Evolutionary conservation across 768 basidiomycete genomes (phyloP).

Genomic region (Tephrocybe sp.): DNA sequence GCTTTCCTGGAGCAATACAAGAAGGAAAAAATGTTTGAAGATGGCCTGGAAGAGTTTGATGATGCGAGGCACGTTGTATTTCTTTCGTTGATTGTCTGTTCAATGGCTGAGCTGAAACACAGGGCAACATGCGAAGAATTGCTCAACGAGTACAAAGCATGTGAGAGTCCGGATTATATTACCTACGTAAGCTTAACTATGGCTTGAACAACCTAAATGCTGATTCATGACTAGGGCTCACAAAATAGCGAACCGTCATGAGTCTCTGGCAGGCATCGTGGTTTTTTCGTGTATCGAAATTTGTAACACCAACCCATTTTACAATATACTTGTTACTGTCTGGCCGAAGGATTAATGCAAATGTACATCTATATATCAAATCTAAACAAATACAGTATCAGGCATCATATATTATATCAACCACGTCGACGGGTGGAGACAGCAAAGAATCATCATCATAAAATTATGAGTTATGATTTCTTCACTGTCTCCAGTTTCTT

Average conservation of each 20-base stretch:
- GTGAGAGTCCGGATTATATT: slow-evolving; percentile 94
- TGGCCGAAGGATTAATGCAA: background rate
- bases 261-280: slow-evolving; percentile 1
- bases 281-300: background rate
- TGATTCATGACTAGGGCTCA: slow-evolving; percentile 20
- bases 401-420: slow-evolving; percentile 18
- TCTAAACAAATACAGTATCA: slow-evolving; percentile 24
- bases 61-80: slow-evolving; percentile 73
- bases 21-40: slow-evolving; percentile 93
- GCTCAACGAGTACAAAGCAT: slow-evolving; percentile 92
- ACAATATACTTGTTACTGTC: background rate
- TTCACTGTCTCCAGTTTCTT: slow-evolving; percentile 80
- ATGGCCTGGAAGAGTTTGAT: slow-evolving; percentile 93
- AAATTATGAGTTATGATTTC: slow-evolving; percentile 60
- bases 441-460: slow-evolving; percentile 30
- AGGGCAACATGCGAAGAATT: slow-evolving; percentile 87
- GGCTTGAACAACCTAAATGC: background rate
- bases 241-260: slow-evolving; percentile 22
- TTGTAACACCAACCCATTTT: background rate
- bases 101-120: slow-evolving; percentile 4
- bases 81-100: background rate
- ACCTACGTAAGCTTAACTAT: slow-evolving; percentile 43
- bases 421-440: slow-evolving; percentile 28
- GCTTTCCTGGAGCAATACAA: slow-evolving; percentile 98
- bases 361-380: slow-evolving; percentile 12